Percentiles rank a stretch among this genome's conserved stretches.
Evolutionary conservation across 2,329 filamentous ascomycete species (phyloP).

Genomic region (Sporothrix dimorphospora): DNA sequence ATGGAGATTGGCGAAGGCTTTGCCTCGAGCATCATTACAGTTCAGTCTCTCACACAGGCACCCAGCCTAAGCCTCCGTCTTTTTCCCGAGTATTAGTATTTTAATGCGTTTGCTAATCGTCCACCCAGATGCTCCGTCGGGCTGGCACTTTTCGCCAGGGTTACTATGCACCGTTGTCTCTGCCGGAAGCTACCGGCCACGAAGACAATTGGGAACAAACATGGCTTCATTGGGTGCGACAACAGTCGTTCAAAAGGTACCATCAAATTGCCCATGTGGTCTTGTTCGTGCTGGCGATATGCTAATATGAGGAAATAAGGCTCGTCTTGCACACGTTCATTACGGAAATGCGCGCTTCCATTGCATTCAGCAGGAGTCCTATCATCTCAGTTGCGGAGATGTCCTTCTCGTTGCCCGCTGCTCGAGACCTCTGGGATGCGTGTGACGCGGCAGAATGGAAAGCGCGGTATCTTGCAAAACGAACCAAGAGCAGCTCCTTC

Average conservation of each 20-base stretch:
- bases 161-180: background rate
- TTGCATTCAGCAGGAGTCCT: background rate
- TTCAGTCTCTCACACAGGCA: background rate
- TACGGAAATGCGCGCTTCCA: background rate
- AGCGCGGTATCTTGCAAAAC: background rate
- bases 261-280: background rate
- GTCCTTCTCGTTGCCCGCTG: background rate
- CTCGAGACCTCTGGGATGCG: background rate
- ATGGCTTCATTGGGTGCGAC: background rate
- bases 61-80: background rate
- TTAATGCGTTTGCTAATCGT: background rate
- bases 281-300: background rate
- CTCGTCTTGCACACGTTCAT: background rate
- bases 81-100: background rate
- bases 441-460: background rate
- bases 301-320: background rate
- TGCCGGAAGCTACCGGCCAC: background rate
- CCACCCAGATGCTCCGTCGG: background rate
- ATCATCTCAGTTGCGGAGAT: background rate
- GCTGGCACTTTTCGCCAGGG: background rate
- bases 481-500: background rate
- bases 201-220: background rate
- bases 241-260: background rate
- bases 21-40: constrained; percentile 4
- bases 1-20: constrained; percentile 17